Conservation (phyloP, 2,329 filamentous ascomycete species). For the Saccharata proteae region DNA sequence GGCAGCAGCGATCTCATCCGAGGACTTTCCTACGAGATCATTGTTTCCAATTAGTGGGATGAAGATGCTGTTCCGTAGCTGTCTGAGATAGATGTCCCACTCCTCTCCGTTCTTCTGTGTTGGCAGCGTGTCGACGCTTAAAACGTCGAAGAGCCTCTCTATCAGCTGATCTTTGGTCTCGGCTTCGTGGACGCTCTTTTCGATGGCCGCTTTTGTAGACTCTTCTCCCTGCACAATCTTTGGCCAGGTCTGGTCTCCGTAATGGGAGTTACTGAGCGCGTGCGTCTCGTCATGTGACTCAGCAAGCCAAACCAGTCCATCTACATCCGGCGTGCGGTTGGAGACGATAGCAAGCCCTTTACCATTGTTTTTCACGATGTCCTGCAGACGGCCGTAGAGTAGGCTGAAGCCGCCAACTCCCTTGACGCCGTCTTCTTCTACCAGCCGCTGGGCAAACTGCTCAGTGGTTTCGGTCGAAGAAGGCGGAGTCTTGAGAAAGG, state of each 20-base stretch:
- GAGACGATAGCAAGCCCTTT: constrained; percentile 46
- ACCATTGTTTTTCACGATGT: constrained; percentile 19
- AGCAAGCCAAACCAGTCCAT: constrained; percentile 41
- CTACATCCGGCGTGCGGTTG: constrained; percentile 44
- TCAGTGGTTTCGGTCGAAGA: constrained; percentile 30
- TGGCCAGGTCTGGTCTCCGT: constrained; percentile 47
- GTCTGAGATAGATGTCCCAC: constrained; percentile 43
- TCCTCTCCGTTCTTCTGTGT: constrained; percentile 34
- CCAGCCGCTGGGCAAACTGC: constrained; percentile 41
- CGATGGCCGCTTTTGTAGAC: constrained; percentile 38
- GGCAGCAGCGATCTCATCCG: constrained; percentile 30
- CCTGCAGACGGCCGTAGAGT: constrained; percentile 43
- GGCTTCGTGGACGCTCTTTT: constrained; percentile 26
- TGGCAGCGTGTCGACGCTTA: constrained; percentile 45
- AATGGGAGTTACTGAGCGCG: constrained; percentile 50
- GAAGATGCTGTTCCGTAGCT: constrained; percentile 49
- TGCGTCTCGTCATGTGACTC: constrained; percentile 38
- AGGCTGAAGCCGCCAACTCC: constrained; percentile 53
- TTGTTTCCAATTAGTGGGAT: constrained; percentile 44
- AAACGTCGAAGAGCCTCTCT: constrained; percentile 37
- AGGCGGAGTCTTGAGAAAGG: constrained; percentile 40
- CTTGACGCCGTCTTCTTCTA: constrained; percentile 41
- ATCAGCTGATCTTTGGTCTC: constrained; percentile 39
- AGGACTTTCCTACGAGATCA: constrained; percentile 24
- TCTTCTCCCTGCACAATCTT: constrained; percentile 48